Evolutionary conservation across 2,329 filamentous ascomycete species (phyloP), one percentile per base, ranked within the genome.

Genomic region (Aspergillus udagawae): DNA sequence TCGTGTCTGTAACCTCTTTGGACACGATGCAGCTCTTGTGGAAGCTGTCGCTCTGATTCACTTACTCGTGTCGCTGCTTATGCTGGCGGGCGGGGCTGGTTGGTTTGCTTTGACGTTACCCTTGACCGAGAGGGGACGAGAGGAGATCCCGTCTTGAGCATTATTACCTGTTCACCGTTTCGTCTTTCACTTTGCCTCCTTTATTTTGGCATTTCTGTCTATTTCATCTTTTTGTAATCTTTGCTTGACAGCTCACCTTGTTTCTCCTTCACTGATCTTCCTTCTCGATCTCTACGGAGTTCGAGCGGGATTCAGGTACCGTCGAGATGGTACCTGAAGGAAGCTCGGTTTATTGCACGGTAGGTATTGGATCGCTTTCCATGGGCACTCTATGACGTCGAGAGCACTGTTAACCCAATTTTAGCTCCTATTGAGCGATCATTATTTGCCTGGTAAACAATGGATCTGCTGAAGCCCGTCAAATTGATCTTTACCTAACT

Each of bases 371-470:
- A 28, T 52, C 55, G 63, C 50, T 47, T 50, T 52, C 23, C 38
- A 10, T 10, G 49, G n/a, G 28, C 12, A 17, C 41, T 27, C 51
- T 23, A 60, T 65, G 67, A 49, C 45, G 42, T 53, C 51, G 28
- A 25, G 17, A 32, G 21, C 42, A 52, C 23, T 53, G 48, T 49
- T 60, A 41, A 62, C 41, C n/a, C 41, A 38, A 35, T 52, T 48
- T 38, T 76, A 97, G 93, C 89, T 99, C 74, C 85, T 97, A 56
- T 81, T 96, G 79, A 96, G 86, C 79, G 92, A 99, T 78, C 84
- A 84, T 61, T 99, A 99, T 76, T 85, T 99, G 52, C 93, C 94
- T 73, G 92, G 92, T 95, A 81, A 69, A 77, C 74, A 45, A 59
- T 59, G 60, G 52, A 32, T 42, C 12, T 29, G 38, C 53, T 28